These are phyloP conservation scores for Syncephalastrum monosporum DNA, from an alignment of 371 early-diverging fungal species.

Conservation along the genomic window DNA sequence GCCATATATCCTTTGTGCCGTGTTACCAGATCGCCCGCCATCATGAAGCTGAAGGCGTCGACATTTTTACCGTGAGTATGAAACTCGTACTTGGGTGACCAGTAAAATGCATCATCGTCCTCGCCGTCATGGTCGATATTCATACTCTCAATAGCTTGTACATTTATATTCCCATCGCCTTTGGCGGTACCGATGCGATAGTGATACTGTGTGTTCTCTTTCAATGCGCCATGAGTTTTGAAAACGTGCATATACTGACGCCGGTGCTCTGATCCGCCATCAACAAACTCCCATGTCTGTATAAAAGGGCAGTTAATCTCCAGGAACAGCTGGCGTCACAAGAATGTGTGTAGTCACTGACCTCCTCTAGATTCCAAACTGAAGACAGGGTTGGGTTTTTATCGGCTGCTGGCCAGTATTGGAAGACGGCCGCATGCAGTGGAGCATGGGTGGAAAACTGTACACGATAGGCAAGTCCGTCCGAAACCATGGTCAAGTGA, in stretches of 20 bases:
- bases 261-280: constrained; percentile 29
- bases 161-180: too few species aligned
- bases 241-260: constrained; percentile 28
- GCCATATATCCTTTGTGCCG: not conserved
- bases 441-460: constrained; percentile 19
- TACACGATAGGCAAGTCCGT: constrained; percentile 11
- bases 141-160: too few species aligned
- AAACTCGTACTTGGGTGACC: constrained; percentile 16
- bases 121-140: too few species aligned
- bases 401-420: constrained; percentile 17
- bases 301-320: not conserved
- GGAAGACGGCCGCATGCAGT: constrained; percentile 11
- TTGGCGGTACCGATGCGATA: too few species aligned
- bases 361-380: not conserved
- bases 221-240: constrained; percentile 6
- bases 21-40: constrained; percentile 27
- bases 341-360: not conserved
- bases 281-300: constrained; percentile 34
- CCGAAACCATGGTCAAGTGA: constrained; percentile 13
- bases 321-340: too few species aligned
- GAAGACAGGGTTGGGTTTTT: not conserved
- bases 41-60: constrained; percentile 19
- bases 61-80: constrained; percentile 12
- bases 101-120: not conserved
- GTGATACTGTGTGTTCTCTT: too few species aligned